Conservation (phyloP, 169 alveolate genomes). For the Eimeria maxima region DNA sequence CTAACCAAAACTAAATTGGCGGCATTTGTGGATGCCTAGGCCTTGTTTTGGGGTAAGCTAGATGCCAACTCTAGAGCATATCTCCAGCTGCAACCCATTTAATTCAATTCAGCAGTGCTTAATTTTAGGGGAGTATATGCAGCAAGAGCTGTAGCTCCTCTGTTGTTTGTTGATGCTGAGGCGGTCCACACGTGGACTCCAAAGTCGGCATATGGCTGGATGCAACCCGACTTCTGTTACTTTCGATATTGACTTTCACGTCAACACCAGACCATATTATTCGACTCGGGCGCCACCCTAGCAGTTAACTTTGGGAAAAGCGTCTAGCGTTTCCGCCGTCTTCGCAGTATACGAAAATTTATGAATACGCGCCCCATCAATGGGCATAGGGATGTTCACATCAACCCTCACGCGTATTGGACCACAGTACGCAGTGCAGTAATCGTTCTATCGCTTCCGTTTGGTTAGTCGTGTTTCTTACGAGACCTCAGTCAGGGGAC, state of each 20-base stretch:
- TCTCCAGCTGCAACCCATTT: too few species aligned
- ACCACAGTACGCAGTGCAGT: not conserved
- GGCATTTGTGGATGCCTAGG: too few species aligned
- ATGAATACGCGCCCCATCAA: not conserved
- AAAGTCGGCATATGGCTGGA: not conserved
- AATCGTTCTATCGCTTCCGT: not conserved
- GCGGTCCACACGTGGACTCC: too few species aligned
- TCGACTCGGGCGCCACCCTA: not conserved
- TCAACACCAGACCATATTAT: not conserved
- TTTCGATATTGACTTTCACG: not conserved
- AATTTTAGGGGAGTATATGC: not conserved
- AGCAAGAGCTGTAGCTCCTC: not conserved
- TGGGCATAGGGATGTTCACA: not conserved
- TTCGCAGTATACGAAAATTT: not conserved
- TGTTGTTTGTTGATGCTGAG: not conserved
- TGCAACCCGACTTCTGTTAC: not conserved
- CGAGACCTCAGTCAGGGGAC: not conserved
- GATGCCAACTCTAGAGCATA: too few species aligned
- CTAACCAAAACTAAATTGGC: too few species aligned
- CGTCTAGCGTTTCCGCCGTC: not conserved
- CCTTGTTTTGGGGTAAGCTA: too few species aligned
- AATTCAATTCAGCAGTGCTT: not conserved
- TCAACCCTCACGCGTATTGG: not conserved
- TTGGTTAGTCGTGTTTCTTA: not conserved
- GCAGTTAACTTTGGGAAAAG: not conserved